Evolutionary conservation across 2,329 filamentous ascomycete species (phyloP), one percentile per base, ranked within the genome.

Genomic region (Diaporthe aspalathi): DNA sequence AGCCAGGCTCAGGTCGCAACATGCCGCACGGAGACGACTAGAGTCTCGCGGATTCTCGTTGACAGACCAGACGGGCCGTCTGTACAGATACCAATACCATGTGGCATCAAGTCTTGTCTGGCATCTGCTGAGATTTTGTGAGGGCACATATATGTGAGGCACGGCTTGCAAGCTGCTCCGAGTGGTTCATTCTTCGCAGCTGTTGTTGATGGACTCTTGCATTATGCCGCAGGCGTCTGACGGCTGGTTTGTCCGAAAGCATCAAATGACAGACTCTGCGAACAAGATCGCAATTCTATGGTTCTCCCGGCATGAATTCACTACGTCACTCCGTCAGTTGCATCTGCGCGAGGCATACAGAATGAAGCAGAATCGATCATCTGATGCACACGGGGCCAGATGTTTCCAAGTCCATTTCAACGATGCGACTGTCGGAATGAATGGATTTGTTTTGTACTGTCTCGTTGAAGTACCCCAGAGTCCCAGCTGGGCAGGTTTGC

Each of bases 31-130:
- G 9, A 45, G 60, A 17, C 43, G 27, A 29, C 29, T 63, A 20
- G 11, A 16, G 22, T 14, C 20, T 6, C 20, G 9, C 47, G 9
- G 5, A 14, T 22, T 22, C 29, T 52, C 7, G 17, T 27, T n/a
- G 52, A 24, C 52, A 45, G 20, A 7, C 45, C 50, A 47, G 32
- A 50, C 3, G 29, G 22, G 40, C 47, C 35, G 16, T 14, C 5
- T 70, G 57, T 43, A 70, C 27, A 54, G 32, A 65, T 47, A 70
- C 38, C 45, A 16, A 35, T 27, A 35, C 7, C n/a, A 52, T n/a
- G 35, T 47, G 45, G 45, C 22, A 27, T 20, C 60, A 63, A 49
- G 43, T 22, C 57, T 32, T 49, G 12, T n/a, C 22, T 43, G 14
- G 20, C 12, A 35, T 24, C 49, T 3, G 11, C 27, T 22, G 14